Evolutionary conservation across 1,139 yeast genomes (phyloP), one percentile per base, ranked within the genome.

Genomic region (Lodderomyces orthopsilosis): DNA sequence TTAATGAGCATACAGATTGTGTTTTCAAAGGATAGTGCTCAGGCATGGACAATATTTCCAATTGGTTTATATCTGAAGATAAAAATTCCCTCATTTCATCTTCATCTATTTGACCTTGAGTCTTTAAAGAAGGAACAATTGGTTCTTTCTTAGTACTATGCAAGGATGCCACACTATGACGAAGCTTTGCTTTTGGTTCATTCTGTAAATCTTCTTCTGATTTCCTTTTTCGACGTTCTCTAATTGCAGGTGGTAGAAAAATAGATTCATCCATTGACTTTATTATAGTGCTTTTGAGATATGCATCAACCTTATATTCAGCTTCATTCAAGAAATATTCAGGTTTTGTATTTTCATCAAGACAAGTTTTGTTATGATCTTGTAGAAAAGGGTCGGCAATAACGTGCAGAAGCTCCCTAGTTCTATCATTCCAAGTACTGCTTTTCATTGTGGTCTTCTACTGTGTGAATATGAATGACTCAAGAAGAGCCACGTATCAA

Each of bases 1-100:
- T 88, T 48, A 91, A 68, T 1, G 97, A 85, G 9, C 87, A 67
- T 0, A 71, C 77, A 28, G 58, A 56, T 44, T 70, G 77, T 1
- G 72, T 67, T 28, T 61, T 57, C 0, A 71, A 63, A 2, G 78
- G 77, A 48, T 71, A 73, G 44, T 68, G 69, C 41, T 70, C 76
- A 0, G 78, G 77, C 2, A 71, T 59, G 0, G 75, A 58, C 22
- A 73, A 51, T 10, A 73, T 61, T 40, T 71, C 74, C 42, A 72
- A 48, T 10, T 68, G 68, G 2, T 59, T 47, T 21, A 72, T 52
- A 35, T 58, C 60, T 40, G 60, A 59, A 13, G 52, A 47, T 15
- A 70, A 51, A 40, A 66, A 62, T 15, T 46, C 46, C 4, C 54
- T 48, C 35, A 62, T 51, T 33, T 63, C 62, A 39, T 63, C 59